These are phyloP conservation scores for Barnettozyma salicaria DNA, from an alignment of 805 yeast genomes.

Conservation along the genomic window DNA sequence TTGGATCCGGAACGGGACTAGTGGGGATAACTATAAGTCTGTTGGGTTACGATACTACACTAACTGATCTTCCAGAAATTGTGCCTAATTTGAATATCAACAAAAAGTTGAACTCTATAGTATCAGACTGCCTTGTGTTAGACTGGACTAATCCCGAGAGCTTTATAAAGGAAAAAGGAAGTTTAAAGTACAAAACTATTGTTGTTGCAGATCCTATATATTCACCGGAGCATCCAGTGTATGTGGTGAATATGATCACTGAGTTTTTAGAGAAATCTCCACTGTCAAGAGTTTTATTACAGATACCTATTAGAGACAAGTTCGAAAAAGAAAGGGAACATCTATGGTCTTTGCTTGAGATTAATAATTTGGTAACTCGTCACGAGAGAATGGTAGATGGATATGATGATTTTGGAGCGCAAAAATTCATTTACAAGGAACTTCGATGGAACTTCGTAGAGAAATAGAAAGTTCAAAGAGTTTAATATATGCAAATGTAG, in stretches of 20 bases:
- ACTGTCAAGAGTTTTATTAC: conserved; percentile 50
- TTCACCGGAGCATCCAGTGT: conserved; percentile 70
- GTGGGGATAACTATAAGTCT: conserved; percentile 67
- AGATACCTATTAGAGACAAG: conserved; percentile 66
- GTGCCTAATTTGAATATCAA: conserved; percentile 61
- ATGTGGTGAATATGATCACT: conserved; percentile 58
- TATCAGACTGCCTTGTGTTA: conserved; percentile 41
- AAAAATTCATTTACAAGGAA: conserved; percentile 43
- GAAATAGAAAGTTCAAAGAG: background rate
- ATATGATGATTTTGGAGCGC: conserved; percentile 79
- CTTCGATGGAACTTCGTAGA: conserved; percentile 27
- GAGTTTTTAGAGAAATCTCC: conserved; percentile 34
- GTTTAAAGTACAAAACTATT: conserved; percentile 46
- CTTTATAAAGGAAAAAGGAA: conserved; percentile 29
- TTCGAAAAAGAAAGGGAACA: conserved; percentile 59
- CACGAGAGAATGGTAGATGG: conserved; percentile 44
- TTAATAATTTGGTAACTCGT: conserved; percentile 27
- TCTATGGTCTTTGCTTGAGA: conserved; percentile 50
- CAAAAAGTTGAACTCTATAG: conserved; percentile 43
- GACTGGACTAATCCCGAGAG: conserved; percentile 72
- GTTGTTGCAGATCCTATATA: conserved; percentile 87
- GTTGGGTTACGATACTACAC: conserved; percentile 36
- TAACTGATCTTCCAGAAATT: conserved; percentile 81
- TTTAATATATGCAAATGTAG: background rate
- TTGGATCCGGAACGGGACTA: conserved; percentile 96